Evolutionary conservation across 225 moss, liverwort and hornwort species (phyloP).

Genomic region (Bryoerythrophyllum caledonicum): DNA sequence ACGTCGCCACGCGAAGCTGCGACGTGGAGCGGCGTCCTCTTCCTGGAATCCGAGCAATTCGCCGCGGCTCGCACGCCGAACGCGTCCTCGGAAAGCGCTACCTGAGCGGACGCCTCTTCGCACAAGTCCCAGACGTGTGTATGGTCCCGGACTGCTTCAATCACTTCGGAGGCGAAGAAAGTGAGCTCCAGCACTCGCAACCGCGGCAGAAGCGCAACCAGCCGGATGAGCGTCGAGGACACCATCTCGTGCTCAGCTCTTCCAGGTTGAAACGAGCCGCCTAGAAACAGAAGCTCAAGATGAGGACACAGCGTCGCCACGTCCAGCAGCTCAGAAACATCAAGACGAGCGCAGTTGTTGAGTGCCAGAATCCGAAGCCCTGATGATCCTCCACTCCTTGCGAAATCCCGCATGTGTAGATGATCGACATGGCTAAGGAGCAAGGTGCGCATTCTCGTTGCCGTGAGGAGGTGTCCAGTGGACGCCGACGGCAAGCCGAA

Average conservation of each 20-base stretch:
- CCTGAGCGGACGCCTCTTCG: conserved; percentile 73
- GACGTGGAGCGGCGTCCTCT: conserved; percentile 77
- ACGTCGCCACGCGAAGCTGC: conserved; percentile 72
- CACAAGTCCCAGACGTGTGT: conserved; percentile 82
- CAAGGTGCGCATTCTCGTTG: conserved; percentile 61
- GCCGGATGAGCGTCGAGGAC: conserved; percentile 49
- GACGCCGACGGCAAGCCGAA: conserved; percentile 68
- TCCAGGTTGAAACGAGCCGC: conserved; percentile 73
- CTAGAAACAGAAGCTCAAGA: conserved; percentile 80
- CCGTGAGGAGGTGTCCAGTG: conserved; percentile 66
- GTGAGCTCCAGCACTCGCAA: conserved; percentile 84
- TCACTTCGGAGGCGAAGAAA: conserved; percentile 64
- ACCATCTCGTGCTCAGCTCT: conserved; percentile 49
- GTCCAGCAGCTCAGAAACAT: conserved; percentile 49
- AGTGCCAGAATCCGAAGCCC: conserved; percentile 82
- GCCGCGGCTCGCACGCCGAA: conserved; percentile 73
- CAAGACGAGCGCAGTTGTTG: conserved; percentile 75
- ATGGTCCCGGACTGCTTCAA: conserved; percentile 67
- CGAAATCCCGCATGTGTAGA: conserved; percentile 48
- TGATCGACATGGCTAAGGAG: conserved; percentile 86
- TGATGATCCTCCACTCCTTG: conserved; percentile 43
- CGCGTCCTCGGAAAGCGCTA: conserved; percentile 50
- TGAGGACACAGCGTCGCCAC: conserved; percentile 65
- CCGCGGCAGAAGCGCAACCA: conserved; percentile 52
- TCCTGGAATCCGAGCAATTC: conserved; percentile 76